Base-by-base conservation (phyloP, 1,284 basidiomycete genomes). In the Mycena sp. region DNA sequence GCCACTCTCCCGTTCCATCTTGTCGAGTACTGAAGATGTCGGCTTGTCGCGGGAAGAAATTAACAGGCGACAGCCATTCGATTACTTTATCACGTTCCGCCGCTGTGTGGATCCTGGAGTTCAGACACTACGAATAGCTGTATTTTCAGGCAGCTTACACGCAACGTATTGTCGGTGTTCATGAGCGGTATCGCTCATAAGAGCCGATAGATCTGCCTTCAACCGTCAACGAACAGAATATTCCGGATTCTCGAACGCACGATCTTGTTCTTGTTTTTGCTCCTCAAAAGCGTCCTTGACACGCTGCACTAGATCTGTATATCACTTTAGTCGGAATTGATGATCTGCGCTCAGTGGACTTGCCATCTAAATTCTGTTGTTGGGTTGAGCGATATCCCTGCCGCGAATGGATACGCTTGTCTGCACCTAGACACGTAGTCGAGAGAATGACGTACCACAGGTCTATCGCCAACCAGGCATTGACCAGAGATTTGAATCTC, bases 31-130 rank as follows among this genome's bases (percentile, higher is more conserved):
- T n/a, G 25, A 38, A 57, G 23, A 57, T 23, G 10, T 43, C 44
- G 6, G n/a, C 43, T 21, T 57, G 55, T 19, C 35, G 26, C 30
- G 14, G 41, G 44, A 57, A 57, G 44, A 57, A 57, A 21, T 57
- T 57, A 5, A 57, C 11, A 9, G 55, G 44, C 1, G 55, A 12
- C 7, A 57, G 16, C 55, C 55, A 57, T 3, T 57, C 32, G 2
- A 58, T 17, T 5, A 58, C 19, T 26, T 58, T 14, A 4, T 21
- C 21, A 9, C 46, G 45, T 50, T 50, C 19, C 6, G 12, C 17
- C 12, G 6, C 52, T 54, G 44, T 29, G 32, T 7, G 32, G 32
- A 35, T 35, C 9, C 14, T 35, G 14, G 32, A 35, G 9, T 35
- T 35, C 14, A 35, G 32, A 9, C 9, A 35, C 7, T 9, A 14